Base-by-base conservation (phyloP, 345 rosid species). In the Eucalyptus regnans region DNA sequence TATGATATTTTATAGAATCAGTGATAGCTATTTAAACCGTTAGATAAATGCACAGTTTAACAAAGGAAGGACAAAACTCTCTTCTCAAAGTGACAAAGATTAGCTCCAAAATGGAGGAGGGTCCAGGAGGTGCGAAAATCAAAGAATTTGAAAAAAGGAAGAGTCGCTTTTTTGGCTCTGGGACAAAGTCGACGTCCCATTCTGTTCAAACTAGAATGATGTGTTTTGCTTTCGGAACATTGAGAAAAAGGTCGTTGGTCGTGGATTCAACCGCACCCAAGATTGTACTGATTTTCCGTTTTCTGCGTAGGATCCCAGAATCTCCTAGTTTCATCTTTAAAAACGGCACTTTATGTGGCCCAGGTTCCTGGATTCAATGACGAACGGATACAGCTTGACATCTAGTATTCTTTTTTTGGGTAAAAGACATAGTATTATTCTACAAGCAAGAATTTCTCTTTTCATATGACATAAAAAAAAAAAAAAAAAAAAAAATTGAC, bases 21-120 rank as follows among this genome's bases (percentile, higher is more conserved):
- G 0, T 2, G 9, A 6, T 7, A 15, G 3, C 6, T 64, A 14
- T 14, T 64, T 64, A 6, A n/a, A 64, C 3, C 0, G 1, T 64
- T 31, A n/a, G 17, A 64, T n/a, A 9, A 31, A 64, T 0, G 1
- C 20, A 8, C 17, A 2, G 5, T 29, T 29, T 1, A 13, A 62
- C 12, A 71, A 9, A 17, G 7, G 18, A 20, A 33, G 44, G 0
- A 37, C 46, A 1, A 37, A 37, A 71, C 46, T 37, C 83, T 18
- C 0, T 41, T 71, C 13, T 56, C 13, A 6, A 18, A 71, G 46
- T 18, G 83, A 71, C 46, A 71, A 71, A 33, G 81, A 71, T 10
- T 22, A 71, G 44, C 44, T 71, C 46, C 81, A 22, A 10, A 71
- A 37, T 71, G 81, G 46, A 18, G 81, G 46, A 18, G 81, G 44